Base-by-base conservation (phyloP, 2,329 filamentous ascomycete species). In the Clonostachys rhizophaga region DNA sequence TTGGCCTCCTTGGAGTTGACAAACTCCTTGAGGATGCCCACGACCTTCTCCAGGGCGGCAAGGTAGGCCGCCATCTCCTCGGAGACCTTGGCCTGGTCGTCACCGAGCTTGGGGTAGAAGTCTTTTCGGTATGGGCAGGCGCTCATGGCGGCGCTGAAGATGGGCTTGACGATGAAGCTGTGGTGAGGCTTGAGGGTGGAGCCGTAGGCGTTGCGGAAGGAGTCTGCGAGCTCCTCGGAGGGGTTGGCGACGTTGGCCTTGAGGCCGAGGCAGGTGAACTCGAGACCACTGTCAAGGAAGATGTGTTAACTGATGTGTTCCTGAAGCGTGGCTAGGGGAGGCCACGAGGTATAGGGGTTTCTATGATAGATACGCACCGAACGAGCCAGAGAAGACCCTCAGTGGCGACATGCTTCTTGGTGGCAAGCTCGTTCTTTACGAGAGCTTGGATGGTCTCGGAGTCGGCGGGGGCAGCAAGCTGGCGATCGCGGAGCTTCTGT, bases 91-190 rank as follows among this genome's bases (percentile, higher is more conserved):
- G 63, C 69, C 37, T 78, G 68, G 61, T 89, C 80, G 17, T 75
- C 72, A 36, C 88, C 91, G 40, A 99, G 76, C 80, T 96, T 96
- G 54, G 70, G 70, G 66, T 96, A 97, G 65, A 99, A 97, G 69
- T 92, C 89, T 66, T 89, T 89, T 57, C 92, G 83, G 78, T 96
- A 96, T 2, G 94, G 94, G 56, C 88, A 92, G 16, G 91, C 91
- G 57, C 82, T 81, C 91, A 99, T 96, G 65, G 92, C 92, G 52
- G 91, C 87, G 58, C 79, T 87, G 79, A 97, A 97, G 63, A 96
- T 78, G 51, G 90, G 90, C 79, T 95, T 96, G 59, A 96, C 74
- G 52, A 96, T 59, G 69, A 95, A 91, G 63, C 78, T 83, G 77
- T 99, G 94, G 75, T 95, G 84, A 24, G 87, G 88, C 75, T 95